These are phyloP conservation scores for Nakaseomyces nivariensis DNA, from an alignment of 1,139 yeast genomes.

Conservation along the genomic window DNA sequence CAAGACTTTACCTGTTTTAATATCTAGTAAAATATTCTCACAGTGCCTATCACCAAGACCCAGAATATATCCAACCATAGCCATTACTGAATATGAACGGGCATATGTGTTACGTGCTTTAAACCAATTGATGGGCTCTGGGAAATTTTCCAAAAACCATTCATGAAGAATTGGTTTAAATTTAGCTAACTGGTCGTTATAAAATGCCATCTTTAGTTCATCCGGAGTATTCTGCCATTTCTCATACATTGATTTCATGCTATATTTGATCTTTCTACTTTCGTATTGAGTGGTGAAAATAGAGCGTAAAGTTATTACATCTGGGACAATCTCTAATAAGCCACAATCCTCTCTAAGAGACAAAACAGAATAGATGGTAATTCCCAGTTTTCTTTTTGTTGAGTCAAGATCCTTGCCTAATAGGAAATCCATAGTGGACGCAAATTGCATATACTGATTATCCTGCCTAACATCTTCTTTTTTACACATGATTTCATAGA, in stretches of 20 bases:
- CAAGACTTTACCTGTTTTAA: conserved; percentile 65
- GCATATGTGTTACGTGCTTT: conserved; percentile 64
- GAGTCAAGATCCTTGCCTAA: conserved; percentile 62
- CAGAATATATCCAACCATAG: conserved; percentile 85
- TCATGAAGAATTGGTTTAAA: conserved; percentile 72
- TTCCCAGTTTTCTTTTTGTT: conserved; percentile 56
- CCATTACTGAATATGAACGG: conserved; percentile 89
- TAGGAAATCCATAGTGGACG: conserved; percentile 74
- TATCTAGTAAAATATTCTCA: conserved; percentile 73
- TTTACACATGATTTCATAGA: conserved; percentile 71
- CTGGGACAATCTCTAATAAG: conserved; percentile 84
- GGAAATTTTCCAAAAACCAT: conserved; percentile 83
- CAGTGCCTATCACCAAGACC: conserved; percentile 96
- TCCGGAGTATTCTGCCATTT: conserved; percentile 22
- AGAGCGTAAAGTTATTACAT: conserved; percentile 70
- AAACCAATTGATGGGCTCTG: conserved; percentile 88
- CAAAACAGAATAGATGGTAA: conserved; percentile 78
- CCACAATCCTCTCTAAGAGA: conserved; percentile 86
- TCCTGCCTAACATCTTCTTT: conserved; percentile 92
- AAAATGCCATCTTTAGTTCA: conserved; percentile 26
- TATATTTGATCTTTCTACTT: conserved; percentile 31
- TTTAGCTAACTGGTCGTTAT: conserved; percentile 28
- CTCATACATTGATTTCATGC: conserved; percentile 20
- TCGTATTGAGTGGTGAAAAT: conserved; percentile 42
- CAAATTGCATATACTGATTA: conserved; percentile 87